A percentile compares a stretch with the other conserved stretches of the same genome.
Conservation (phyloP, 2,329 filamentous ascomycete genomes). For the Xylariaceae sp. region DNA sequence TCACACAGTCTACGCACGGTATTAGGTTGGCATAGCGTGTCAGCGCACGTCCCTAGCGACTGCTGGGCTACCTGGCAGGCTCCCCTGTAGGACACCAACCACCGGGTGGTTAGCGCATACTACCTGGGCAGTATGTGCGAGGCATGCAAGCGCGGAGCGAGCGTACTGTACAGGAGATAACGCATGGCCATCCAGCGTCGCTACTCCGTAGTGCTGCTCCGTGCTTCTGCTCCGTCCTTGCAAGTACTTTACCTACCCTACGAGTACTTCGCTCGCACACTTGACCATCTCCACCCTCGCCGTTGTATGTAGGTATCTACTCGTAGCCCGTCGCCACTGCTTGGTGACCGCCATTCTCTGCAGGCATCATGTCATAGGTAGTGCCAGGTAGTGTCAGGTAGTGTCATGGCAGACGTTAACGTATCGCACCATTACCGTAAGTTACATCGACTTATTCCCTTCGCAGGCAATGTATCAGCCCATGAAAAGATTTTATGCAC, state of each 20-base stretch:
- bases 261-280: too few species aligned
- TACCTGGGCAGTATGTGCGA: neutral
- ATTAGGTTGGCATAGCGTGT: neutral
- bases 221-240: neutral
- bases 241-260: too few species aligned
- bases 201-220: neutral
- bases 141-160: neutral
- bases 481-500: neutral
- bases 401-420: neutral
- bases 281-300: slow-evolving; percentile 13
- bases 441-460: neutral
- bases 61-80: neutral
- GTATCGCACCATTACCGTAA: neutral
- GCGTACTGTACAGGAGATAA: neutral
- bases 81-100: neutral
- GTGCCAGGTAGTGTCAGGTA: neutral
- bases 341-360: slow-evolving; percentile 20
- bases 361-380: slow-evolving; percentile 3
- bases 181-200: neutral
- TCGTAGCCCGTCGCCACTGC: neutral
- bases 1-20: neutral
- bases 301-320: neutral
- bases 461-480: neutral
- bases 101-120: neutral
- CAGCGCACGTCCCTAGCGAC: neutral